Evolutionary conservation across 1,284 basidiomycete species (phyloP), one percentile per base, ranked within the genome.

Genomic region (Sporisorium iseilematis-ciliati): DNA sequence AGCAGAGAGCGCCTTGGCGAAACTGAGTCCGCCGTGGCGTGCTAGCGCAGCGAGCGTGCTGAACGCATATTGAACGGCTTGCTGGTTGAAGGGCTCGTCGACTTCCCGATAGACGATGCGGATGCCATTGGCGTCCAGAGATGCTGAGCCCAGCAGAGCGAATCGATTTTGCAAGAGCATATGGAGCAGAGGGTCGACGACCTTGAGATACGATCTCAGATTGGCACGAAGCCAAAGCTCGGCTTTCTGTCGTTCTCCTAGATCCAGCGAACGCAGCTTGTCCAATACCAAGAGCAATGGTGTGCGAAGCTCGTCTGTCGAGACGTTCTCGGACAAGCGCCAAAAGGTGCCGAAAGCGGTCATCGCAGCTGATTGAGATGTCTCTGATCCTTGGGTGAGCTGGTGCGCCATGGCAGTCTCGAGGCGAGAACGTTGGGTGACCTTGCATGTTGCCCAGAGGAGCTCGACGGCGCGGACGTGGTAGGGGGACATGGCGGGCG

Each of bases 271-370:
- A 16, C 67, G 66, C 3, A 98, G 86, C 0, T 91, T 90, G 82
- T 97, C 94, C 43, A 99, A 86, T 14, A 97, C 90, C 52, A 92
- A 90, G 87, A 95, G 91, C 89, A 98, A 89, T 0, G 95, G 95
- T 0, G 92, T 64, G 23, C 49, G 53, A 12, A 79, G 56, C 52
- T 72, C 67, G 33, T 69, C 63, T 0, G 65, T 71, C 21, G 63
- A 55, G 7, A 65, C 80, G 88, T 80, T 71, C 92, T 94, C 93
- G 54, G 91, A 92, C 65, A 95, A 86, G 64, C 94, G 89, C 96
- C 96, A 99, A 7, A 98, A 87, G 1, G 94, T 91, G 1, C 96
- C 95, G 84, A 99, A 97, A 0, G 92, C 92, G 74, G 94, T 92
- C 82, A 92, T 92, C 0, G 91, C 90, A 31, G 90, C 89, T 1